Evolutionary conservation across 1,139 yeast species (phyloP).

Genomic region (Debaryomyces udenii): DNA sequence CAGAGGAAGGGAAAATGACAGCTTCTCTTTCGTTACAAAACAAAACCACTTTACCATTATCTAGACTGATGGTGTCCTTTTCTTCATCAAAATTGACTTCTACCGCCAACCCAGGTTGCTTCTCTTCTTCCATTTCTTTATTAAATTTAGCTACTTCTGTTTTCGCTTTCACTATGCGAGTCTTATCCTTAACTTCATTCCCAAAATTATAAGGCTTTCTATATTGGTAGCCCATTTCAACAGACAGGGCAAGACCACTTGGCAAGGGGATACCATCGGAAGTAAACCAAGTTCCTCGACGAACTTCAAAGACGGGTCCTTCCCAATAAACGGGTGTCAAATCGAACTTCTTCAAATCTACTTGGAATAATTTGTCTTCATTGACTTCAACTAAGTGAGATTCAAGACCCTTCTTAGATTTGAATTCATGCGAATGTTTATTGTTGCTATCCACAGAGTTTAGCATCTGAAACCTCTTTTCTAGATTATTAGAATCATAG

Average conservation of each 20-base stretch:
- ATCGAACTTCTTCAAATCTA: conserved; percentile 56
- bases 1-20: conserved; percentile 39
- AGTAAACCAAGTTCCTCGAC: conserved; percentile 86
- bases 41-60: conserved; percentile 34
- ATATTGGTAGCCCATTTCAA: conserved; percentile 58
- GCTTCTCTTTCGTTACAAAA: conserved; percentile 39
- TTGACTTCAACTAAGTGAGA: conserved; percentile 57
- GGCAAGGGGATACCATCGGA: conserved; percentile 63
- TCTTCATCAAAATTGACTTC: conserved; percentile 23
- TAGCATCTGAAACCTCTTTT: conserved; percentile 42
- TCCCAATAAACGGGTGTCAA: conserved; percentile 83
- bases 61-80: conserved; percentile 34
- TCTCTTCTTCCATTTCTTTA: conserved; percentile 10
- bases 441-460: conserved; percentile 6
- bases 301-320: conserved; percentile 81
- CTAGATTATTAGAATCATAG: conserved; percentile 64
- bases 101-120: conserved; percentile 2
- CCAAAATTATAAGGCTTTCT: conserved; percentile 28
- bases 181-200: conserved; percentile 6
- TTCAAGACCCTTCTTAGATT: not conserved
- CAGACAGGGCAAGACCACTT: conserved; percentile 50
- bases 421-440: conserved; percentile 3
- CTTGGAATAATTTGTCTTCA: conserved; percentile 80
- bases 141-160: conserved; percentile 18
- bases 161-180: conserved; percentile 9